These are phyloP conservation scores for Cordia subcordata DNA, from an alignment of 257 asterid genomes.

Conservation along the genomic window DNA sequence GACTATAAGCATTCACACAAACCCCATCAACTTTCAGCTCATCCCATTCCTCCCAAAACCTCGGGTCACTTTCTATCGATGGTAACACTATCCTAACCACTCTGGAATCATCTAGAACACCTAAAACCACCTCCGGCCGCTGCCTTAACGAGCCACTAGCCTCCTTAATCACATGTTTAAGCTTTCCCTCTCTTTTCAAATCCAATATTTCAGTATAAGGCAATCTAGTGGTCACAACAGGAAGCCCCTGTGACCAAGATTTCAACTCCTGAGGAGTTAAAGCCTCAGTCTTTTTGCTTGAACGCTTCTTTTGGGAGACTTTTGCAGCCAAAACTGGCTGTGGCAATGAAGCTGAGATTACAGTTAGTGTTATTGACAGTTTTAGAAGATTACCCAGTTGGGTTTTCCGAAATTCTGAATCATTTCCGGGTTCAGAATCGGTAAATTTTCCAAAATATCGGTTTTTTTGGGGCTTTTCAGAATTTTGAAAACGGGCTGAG, in stretches of 20 bases:
- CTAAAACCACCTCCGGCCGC: conserved; percentile 74
- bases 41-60: conserved; percentile 83
- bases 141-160: conserved; percentile 45
- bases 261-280: conserved; percentile 58
- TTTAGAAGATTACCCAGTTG: conserved; percentile 41
- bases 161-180: conserved; percentile 70
- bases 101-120: conserved; percentile 78
- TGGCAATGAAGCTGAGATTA: conserved; percentile 65
- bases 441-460: not conserved
- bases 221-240: conserved; percentile 67
- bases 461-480: too few species aligned
- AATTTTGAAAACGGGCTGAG: not conserved
- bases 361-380: conserved; percentile 60
- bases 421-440: conserved; percentile 26
- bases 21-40: conserved; percentile 57
- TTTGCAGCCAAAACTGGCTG: conserved; percentile 61
- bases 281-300: conserved; percentile 39
- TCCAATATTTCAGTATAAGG: conserved; percentile 69
- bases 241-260: conserved; percentile 84
- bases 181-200: conserved; percentile 59
- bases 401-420: conserved; percentile 24
- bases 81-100: conserved; percentile 85
- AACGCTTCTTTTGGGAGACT: conserved; percentile 56
- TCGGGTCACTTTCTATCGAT: conserved; percentile 59
- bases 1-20: conserved; percentile 81